Evolutionary conservation across 2,329 filamentous ascomycete genomes (phyloP), one percentile per base, ranked within the genome.

Genomic region (Immersiporthe knoxdaviesiana): DNA sequence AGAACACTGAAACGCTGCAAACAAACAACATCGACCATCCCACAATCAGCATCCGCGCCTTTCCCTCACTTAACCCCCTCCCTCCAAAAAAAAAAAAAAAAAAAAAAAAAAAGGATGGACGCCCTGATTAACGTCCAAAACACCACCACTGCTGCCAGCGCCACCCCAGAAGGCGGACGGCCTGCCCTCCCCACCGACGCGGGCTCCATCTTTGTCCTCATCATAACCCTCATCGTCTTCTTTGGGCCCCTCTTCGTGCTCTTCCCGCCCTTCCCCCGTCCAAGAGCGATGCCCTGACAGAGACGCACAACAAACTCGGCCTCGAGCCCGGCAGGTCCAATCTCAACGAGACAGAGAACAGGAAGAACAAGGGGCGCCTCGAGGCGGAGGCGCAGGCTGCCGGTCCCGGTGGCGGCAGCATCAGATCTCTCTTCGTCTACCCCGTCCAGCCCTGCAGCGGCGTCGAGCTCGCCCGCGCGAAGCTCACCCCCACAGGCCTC

Each of bases 381-480:
- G 16, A 27, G 16, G 72, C 47, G 69, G 44, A 63, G 74, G 52
- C 32, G 37, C 6, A 16, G 68, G 70, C n/a, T n/a, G 68, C 74
- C 1, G 52, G 52, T 3, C 5, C 12, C 14, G 5, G 60, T 5
- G 24, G 60, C 24, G 16, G 61, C 7, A 72, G 67, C 27, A 77
- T 86, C 65, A 79, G 93, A 78, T 92, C 91, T 67, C 82, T 97
- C 65, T 90, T 90, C 81, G 86, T 94, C 70, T 95, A 96, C 78
- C 94, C 94, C 0, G 81, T 97, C 78, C 95, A 97, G 81, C 93
- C 91, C 68, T 97, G 93, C 78, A 84, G 82, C 68, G 92, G 91
- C 37, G 88, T 97, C 67, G 92, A 96, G 79, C 79, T 97, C 61
- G 81, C 86, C 65, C 81, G 84, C 71, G 87, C 87, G 70, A 85